These are phyloP conservation scores for Sporothrix globosa DNA, from an alignment of 2,329 filamentous ascomycete species.

Conservation along the genomic window DNA sequence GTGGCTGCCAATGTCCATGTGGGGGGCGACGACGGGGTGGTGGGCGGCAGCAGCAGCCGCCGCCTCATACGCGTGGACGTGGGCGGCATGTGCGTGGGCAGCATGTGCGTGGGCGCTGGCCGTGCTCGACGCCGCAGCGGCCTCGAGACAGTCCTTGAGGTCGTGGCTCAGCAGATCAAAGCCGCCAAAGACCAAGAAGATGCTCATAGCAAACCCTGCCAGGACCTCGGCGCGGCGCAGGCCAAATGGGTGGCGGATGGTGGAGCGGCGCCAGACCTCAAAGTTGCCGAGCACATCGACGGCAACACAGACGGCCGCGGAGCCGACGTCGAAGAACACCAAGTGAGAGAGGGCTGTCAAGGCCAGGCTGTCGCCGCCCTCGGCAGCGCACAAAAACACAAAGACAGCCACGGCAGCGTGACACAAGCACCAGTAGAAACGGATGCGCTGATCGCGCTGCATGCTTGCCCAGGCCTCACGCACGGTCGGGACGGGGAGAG, in stretches of 20 bases:
- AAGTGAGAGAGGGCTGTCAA: constrained; percentile 91
- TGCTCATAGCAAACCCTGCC: constrained; percentile 92
- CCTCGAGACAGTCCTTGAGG: constrained; percentile 86
- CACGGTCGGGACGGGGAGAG: constrained; percentile 86
- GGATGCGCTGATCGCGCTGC: constrained; percentile 80
- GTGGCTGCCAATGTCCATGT: constrained; percentile 67
- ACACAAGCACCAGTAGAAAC: constrained; percentile 86
- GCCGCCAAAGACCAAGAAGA: constrained; percentile 96
- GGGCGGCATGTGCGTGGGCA: constrained; percentile 7
- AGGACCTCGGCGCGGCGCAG: constrained; percentile 92
- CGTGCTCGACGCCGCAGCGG: constrained; percentile 35
- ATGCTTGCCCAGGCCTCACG: constrained; percentile 88
- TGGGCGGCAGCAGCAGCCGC: constrained; percentile 62
- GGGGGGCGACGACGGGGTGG: neutral
- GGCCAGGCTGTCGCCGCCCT: constrained; percentile 74
- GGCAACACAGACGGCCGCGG: constrained; percentile 84
- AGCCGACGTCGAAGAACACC: constrained; percentile 92
- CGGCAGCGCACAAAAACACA: constrained; percentile 76
- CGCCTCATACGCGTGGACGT: neutral
- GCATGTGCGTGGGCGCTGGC: constrained; percentile 54
- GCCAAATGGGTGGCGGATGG: constrained; percentile 89
- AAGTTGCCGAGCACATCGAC: constrained; percentile 96
- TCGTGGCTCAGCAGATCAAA: constrained; percentile 94
- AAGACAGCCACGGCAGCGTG: constrained; percentile 82
- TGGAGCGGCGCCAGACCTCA: constrained; percentile 93